Base-by-base conservation (phyloP, 768 basidiomycete genomes). In the Mycena leptocephala region DNA sequence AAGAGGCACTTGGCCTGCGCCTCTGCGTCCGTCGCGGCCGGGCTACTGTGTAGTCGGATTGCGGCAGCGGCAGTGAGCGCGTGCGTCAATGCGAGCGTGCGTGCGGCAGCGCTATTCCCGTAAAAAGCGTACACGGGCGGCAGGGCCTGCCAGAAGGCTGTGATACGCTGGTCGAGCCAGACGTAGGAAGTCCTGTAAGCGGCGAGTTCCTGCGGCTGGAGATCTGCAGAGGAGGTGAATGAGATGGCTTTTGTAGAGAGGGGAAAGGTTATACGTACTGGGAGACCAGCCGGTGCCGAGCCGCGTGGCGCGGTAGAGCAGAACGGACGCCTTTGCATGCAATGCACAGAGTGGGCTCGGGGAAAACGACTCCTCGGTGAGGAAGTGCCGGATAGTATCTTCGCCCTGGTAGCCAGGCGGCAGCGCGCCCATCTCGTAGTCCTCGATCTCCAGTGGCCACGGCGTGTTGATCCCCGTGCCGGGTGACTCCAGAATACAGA, bases 401-500 rank as follows among this genome's bases (percentile, higher is more conserved):
- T 71, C 53, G 0, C 63, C 69, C 10, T n/a, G 35, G 26, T 66
- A 71, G 1, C 41, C 63, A 18, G 41, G 22, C 6, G 28, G 30
- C 1, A 76, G 30, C 51, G 35, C 63, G 2, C 70, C 75, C 2
- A 28, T 33, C 35, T 63, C 70, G 55, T 76, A 76, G 39, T 76
- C 69, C n/a, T 14, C 24, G 6, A 68, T 28, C 24, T 69, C 77
- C 2, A 65, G 53, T 48, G 80, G 80, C 80, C 80, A 81, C 13
- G 80, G 80, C 9, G 80, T 80, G 56, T 81, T 79, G 55, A 80
- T 79, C 16, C 66, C 73, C 2, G 41, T 10, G 14, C 51, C 67
- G 16, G 69, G 65, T 6, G 41, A 39, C 58, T 80, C 78, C 28
- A 80, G 35, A 11, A 74, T 55, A 2, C 80, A 78, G 33, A 79